phyloP scores from a whole-genome alignment of 352 stramenopile genomes.

The Phytophthora cryptogea region DNA sequence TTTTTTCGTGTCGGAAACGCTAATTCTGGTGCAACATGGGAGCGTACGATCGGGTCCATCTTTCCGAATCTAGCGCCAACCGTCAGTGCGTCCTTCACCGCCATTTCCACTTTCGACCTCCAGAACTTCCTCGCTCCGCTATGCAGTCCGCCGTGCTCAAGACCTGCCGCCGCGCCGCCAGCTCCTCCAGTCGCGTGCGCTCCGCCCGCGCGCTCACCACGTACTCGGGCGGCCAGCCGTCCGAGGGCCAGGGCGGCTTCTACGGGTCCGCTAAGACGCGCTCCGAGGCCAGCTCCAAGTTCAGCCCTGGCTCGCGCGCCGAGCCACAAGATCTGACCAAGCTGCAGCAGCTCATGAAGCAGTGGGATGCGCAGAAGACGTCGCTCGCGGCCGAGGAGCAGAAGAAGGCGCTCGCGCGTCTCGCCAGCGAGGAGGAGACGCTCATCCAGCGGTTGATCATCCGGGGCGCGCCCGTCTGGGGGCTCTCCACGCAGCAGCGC shows the following conservation, averaged over 20 bases:
- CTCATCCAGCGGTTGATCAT: slow-evolving; percentile 72
- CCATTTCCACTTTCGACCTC: slow-evolving; percentile 31
- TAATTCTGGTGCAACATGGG: slow-evolving; percentile 12
- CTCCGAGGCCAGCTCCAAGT: slow-evolving; percentile 67
- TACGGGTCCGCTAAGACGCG: slow-evolving; percentile 88
- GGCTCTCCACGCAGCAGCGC: slow-evolving; percentile 71
- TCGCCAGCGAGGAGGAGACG: slow-evolving; percentile 47
- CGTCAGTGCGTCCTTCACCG: background rate
- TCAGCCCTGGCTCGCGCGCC: slow-evolving; percentile 64
- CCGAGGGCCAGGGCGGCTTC: slow-evolving; percentile 90
- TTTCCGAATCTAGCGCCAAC: slow-evolving; percentile 3
- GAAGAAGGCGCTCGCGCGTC: slow-evolving; percentile 43
- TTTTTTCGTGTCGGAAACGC: slow-evolving; percentile 1
- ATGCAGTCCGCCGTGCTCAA: slow-evolving; percentile 35
- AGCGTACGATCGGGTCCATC: slow-evolving; percentile 1
- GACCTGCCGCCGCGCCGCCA: slow-evolving; percentile 23
- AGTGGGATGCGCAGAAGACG: slow-evolving; percentile 49
- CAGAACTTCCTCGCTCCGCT: background rate
- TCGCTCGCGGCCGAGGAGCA: slow-evolving; percentile 46
- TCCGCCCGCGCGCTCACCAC: slow-evolving; percentile 54
- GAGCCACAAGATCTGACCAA: slow-evolving; percentile 63
- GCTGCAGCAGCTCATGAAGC: slow-evolving; percentile 65
- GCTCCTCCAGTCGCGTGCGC: slow-evolving; percentile 1
- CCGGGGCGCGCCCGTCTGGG: slow-evolving; percentile 75
- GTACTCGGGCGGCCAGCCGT: slow-evolving; percentile 89